phyloP scores from a whole-genome alignment of 2,329 filamentous ascomycete species.

The Aspergillus jensenii region DNA sequence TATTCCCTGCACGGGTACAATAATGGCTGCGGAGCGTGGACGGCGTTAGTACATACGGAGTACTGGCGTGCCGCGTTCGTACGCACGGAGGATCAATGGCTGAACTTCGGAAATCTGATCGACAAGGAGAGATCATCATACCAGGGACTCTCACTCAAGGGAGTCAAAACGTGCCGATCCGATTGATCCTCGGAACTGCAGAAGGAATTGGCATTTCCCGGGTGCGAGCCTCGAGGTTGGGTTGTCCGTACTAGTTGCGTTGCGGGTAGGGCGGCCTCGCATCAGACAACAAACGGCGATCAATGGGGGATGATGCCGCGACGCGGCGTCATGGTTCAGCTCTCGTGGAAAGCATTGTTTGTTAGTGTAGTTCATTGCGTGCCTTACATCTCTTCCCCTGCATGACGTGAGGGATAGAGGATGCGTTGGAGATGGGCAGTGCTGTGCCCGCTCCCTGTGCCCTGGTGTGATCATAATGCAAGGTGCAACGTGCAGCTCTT shows the following conservation, averaged over 20 bases:
- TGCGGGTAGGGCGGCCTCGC: not conserved
- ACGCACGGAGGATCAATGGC: not conserved
- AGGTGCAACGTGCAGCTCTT: not conserved
- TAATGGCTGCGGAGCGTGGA: not conserved
- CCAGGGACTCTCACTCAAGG: too few species aligned
- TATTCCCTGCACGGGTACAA: not conserved
- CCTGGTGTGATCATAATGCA: not conserved
- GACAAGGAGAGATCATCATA: not conserved
- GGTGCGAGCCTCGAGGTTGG: not conserved
- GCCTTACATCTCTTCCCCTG: slow-evolving; percentile 3
- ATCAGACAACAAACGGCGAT: not conserved
- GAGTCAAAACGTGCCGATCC: not conserved
- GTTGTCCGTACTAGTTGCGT: not conserved
- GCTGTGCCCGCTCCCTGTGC: not conserved
- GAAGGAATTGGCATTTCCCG: not conserved
- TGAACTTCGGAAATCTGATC: not conserved
- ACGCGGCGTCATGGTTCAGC: not conserved
- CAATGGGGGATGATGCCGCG: not conserved
- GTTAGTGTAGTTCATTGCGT: not conserved
- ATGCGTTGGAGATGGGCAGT: not conserved
- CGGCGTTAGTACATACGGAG: too few species aligned
- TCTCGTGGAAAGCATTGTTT: not conserved
- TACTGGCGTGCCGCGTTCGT: too few species aligned
- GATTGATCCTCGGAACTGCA: not conserved
- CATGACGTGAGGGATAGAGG: slow-evolving; percentile 2